Evolutionary conservation across 805 yeast genomes (phyloP).

Genomic region (Barnettozyma sp.): DNA sequence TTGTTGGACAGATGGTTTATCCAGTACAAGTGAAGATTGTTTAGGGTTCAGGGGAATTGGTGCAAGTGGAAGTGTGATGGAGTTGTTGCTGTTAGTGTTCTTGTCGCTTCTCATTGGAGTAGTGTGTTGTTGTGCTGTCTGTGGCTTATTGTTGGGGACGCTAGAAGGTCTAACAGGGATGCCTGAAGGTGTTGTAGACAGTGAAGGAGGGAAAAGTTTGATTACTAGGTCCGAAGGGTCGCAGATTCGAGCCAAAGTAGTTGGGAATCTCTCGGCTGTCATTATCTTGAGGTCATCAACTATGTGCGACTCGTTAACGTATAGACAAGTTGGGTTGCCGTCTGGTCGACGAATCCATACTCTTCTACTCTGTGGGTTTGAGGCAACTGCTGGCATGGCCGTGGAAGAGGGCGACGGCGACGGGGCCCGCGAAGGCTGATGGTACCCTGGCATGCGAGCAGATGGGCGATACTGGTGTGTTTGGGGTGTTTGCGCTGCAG

Average conservation of each 20-base stretch:
- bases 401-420: too few species aligned
- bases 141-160: too few species aligned
- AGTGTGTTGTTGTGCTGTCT: not conserved
- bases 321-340: constrained; percentile 63
- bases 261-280: constrained; percentile 59
- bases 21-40: constrained; percentile 8
- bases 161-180: too few species aligned
- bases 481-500: not conserved
- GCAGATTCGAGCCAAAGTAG: constrained; percentile 49
- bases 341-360: constrained; percentile 48
- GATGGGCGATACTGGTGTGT: too few species aligned
- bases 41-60: constrained; percentile 23
- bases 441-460: too few species aligned
- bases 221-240: constrained; percentile 65
- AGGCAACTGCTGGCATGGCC: not conserved
- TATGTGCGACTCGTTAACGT: constrained; percentile 53
- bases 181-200: too few species aligned
- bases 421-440: too few species aligned
- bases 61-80: constrained; percentile 22
- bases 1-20: constrained; percentile 9
- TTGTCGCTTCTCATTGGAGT: not conserved
- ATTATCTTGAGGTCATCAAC: constrained; percentile 76
- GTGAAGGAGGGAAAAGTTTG: constrained; percentile 19
- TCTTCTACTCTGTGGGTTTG: constrained; percentile 27
- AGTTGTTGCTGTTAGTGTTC: constrained; percentile 2